A percentile compares a stretch with the other conserved stretches of the same genome.
These are phyloP conservation scores for Pleurotus eryngii DNA, from an alignment of 768 basidiomycete genomes.

Conservation along the genomic window DNA sequence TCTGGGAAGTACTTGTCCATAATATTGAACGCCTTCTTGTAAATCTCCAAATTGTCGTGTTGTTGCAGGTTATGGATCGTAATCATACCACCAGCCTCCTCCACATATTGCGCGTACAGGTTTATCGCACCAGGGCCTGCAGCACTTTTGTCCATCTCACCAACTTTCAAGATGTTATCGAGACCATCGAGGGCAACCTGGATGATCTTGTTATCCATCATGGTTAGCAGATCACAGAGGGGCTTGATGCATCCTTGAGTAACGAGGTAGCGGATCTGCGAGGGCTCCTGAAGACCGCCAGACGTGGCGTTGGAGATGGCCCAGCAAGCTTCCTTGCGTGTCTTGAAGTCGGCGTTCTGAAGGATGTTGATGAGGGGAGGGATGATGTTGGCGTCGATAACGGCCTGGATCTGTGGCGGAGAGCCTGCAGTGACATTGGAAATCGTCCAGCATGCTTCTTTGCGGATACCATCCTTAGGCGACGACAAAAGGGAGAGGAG, in stretches of 20 bases:
- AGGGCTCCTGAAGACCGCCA: constrained; percentile 93
- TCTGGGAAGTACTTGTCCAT: constrained; percentile 99
- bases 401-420: constrained; percentile 93
- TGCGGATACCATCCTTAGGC: constrained; percentile 97
- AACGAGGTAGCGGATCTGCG: constrained; percentile 97
- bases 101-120: constrained; percentile 90
- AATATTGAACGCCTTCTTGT: constrained; percentile 99
- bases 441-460: constrained; percentile 99
- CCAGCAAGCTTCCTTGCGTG: constrained; percentile 99
- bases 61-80: constrained; percentile 99
- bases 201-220: constrained; percentile 99
- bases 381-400: constrained; percentile 97
- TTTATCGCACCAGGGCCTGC: constrained; percentile 81
- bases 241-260: constrained; percentile 98
- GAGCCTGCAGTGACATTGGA: constrained; percentile 98
- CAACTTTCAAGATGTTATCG: constrained; percentile 97
- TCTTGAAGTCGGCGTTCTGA: constrained; percentile 97
- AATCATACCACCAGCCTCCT: constrained; percentile 98
- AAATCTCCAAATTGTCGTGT: constrained; percentile 99
- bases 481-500: constrained; percentile 90
- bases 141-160: constrained; percentile 88
- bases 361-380: constrained; percentile 99
- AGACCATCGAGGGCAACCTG: constrained; percentile 97
- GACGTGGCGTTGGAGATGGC: constrained; percentile 99
- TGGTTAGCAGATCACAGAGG: constrained; percentile 90